phyloP scores from a whole-genome alignment of 208 protist species.

The Trypanosoma caninum region DNA sequence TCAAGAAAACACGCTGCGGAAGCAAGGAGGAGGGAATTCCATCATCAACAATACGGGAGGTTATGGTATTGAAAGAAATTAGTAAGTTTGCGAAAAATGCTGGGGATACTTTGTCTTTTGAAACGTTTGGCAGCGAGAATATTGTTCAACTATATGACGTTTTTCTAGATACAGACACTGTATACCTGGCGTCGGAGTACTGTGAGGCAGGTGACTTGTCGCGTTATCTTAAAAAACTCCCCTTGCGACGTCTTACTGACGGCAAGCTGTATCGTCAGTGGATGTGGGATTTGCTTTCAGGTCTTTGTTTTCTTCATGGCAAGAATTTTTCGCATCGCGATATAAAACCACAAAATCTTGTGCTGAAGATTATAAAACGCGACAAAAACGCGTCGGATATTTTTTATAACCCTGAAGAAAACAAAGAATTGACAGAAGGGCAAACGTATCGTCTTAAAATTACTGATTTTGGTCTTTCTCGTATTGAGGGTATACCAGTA shows the following conservation, averaged over 20 bases:
- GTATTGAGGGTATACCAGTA: constrained; percentile 83
- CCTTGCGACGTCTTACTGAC: constrained; percentile 31
- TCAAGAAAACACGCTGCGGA: constrained; percentile 76
- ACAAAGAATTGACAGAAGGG: neutral
- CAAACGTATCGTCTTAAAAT: constrained; percentile 64
- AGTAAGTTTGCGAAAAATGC: constrained; percentile 25
- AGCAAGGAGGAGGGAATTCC: constrained; percentile 81
- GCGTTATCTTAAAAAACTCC: constrained; percentile 76
- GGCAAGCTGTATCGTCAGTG: constrained; percentile 46
- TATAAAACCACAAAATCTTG: constrained; percentile 82
- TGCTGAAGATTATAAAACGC: constrained; percentile 39
- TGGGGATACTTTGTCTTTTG: neutral
- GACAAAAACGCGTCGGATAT: neutral
- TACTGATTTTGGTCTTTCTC: constrained; percentile 86
- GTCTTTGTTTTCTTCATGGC: constrained; percentile 65
- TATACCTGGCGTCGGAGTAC: constrained; percentile 96
- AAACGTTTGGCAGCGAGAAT: constrained; percentile 10
- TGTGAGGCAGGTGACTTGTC: constrained; percentile 95
- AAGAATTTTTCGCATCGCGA: constrained; percentile 62
- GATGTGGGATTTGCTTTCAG: constrained; percentile 63
- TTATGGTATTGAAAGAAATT: constrained; percentile 92
- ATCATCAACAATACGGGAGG: constrained; percentile 82
- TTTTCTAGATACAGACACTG: constrained; percentile 86
- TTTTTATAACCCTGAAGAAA: neutral
- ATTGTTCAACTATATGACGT: constrained; percentile 89